A percentile compares a stretch with the other conserved stretches of the same genome.
Conservation (phyloP, 2,329 filamentous ascomycete species). For the Aquanectria penicillioides region DNA sequence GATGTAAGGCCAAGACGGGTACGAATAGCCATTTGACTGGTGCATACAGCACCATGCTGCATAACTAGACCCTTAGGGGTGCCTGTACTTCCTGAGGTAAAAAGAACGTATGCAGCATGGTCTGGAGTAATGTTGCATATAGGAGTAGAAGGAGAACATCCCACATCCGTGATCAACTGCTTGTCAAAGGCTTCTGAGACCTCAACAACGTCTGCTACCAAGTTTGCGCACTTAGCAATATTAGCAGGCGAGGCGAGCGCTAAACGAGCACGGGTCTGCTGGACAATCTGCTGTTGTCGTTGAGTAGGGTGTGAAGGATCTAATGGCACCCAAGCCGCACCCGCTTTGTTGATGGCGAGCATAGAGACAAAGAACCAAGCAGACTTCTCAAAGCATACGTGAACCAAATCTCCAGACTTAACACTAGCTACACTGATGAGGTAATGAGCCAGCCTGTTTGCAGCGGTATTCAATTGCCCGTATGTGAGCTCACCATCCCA, state of each 20-base stretch:
- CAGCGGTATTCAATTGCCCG: neutral
- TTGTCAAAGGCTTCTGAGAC: neutral
- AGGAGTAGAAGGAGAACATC: neutral
- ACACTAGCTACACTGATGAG: constrained; percentile 22
- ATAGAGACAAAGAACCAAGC: constrained; percentile 36
- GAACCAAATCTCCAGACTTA: constrained; percentile 10
- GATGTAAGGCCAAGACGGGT: constrained; percentile 17
- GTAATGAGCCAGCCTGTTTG: constrained; percentile 2
- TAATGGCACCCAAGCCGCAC: constrained; percentile 37
- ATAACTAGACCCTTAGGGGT: constrained; percentile 38
- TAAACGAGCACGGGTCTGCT: constrained; percentile 20
- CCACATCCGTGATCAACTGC: neutral
- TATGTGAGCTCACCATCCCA: constrained; percentile 37
- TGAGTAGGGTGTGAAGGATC: constrained; percentile 32
- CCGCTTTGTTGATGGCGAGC: constrained; percentile 38
- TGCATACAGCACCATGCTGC: constrained; percentile 27
- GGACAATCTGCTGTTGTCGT: constrained; percentile 15
- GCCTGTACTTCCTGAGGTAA: constrained; percentile 39
- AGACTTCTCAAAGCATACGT: constrained; percentile 39
- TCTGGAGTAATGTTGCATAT: neutral
- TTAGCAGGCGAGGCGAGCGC: constrained; percentile 15
- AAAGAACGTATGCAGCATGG: constrained; percentile 30
- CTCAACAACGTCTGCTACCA: neutral
- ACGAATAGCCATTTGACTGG: constrained; percentile 22
- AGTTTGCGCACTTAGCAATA: constrained; percentile 8